These are phyloP conservation scores for Lophiostoma macrostomum DNA, from an alignment of 495 filamentous ascomycete species.

Conservation along the genomic window DNA sequence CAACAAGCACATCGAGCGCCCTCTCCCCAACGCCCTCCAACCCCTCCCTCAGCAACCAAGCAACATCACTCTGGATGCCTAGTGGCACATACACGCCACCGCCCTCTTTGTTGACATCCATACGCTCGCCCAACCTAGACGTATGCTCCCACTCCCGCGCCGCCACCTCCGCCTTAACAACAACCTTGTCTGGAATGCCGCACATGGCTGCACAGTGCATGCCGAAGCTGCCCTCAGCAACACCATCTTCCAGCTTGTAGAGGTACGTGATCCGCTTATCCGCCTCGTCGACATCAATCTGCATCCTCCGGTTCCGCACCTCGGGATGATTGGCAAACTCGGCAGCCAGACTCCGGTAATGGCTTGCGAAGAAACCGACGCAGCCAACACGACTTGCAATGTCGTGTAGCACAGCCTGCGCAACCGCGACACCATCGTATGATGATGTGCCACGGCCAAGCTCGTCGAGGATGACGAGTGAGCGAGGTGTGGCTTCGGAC, in stretches of 20 bases:
- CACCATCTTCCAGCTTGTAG: conserved; percentile 91
- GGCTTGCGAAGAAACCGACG: conserved; percentile 94
- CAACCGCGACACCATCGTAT: conserved; percentile 95
- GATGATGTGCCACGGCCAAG: conserved; percentile 90
- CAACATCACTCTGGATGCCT: conserved; percentile 88
- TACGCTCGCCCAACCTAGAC: conserved; percentile 77
- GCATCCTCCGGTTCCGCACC: conserved; percentile 81
- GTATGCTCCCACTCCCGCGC: conserved; percentile 96
- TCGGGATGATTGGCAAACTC: conserved; percentile 90
- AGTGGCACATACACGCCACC: conserved; percentile 68
- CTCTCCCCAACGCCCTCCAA: conserved; percentile 39
- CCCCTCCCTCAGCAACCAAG: conserved; percentile 66
- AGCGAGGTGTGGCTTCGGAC: conserved; percentile 88
- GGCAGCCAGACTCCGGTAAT: conserved; percentile 89
- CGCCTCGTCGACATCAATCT: conserved; percentile 87
- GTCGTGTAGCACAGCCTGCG: conserved; percentile 93
- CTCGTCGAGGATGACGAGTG: conserved; percentile 96
- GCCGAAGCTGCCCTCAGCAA: conserved; percentile 95
- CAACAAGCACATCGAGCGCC: conserved; percentile 65
- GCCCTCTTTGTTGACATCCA: conserved; percentile 72
- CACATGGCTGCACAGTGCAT: conserved; percentile 99
- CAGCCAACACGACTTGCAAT: conserved; percentile 91
- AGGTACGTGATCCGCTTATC: conserved; percentile 83
- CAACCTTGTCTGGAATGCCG: conserved; percentile 78
- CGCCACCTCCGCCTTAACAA: conserved; percentile 84